Evolutionary conservation across 176 grass and related monocot genomes (phyloP), one percentile per base, ranked within the genome.

Genomic region (Lolium multiflorum): DNA sequence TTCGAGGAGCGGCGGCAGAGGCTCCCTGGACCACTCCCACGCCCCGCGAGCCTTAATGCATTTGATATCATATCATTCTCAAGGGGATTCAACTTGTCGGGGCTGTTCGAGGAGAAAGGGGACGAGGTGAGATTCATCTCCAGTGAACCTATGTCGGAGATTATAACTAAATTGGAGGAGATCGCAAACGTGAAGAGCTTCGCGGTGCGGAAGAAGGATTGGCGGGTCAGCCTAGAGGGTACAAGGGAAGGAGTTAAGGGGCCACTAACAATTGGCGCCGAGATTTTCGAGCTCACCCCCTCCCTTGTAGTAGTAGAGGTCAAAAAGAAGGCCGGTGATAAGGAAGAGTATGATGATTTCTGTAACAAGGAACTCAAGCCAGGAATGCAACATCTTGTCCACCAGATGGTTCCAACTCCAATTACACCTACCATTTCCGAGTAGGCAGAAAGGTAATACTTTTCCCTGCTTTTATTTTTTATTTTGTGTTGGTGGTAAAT

Each of bases 51-150:
- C 76, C 90, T 99, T 31, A 99, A 96, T 54, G 97, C 97, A 11
- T 99, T 99, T 20, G 97, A 99, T 83, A 99, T 99, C 80, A 99
- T 99, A 84, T 99, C 92, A 26, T 99, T 99, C 89, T 96, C 97
- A 0, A 86, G 65, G n/a, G 94, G 94, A 14, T 99, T 99, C 35
- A 82, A 99, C 68, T 90, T 99, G 41, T 99, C 97, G 0, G 97
- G 97, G 38, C 62, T 99, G 75, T 99, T 99, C 54, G 97, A 96
- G 74, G 97, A 99, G 58, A 90, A 74, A 18, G 92, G 97, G 72
- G 85, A 97, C 24, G 88, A 94, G 83, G 56, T 93, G 22, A 89
- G 97, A 80, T 99, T 99, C 58, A 73, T 99, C 22, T 99, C 97
- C 0, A 75, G 78, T 41, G 89, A 93, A 54, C 87, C 94, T 5